Evolutionary conservation across 2,329 filamentous ascomycete species (phyloP).

Genomic region (Hypoxylon sp.): DNA sequence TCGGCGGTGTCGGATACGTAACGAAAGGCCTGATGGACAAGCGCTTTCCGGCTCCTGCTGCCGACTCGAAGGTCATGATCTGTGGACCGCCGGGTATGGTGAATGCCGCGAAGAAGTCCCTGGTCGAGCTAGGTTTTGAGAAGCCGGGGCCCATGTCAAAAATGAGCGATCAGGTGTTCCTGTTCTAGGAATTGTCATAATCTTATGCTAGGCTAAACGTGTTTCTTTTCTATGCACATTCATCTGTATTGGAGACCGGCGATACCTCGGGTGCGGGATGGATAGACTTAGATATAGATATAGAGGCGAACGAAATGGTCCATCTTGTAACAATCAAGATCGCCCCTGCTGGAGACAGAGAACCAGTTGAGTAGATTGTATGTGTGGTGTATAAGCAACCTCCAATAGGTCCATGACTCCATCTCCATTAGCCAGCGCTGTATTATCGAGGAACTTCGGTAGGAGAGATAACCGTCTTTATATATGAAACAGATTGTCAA

Average conservation of each 20-base stretch:
- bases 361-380: too few species aligned
- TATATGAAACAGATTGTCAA: too few species aligned
- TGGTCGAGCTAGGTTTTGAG: conserved; percentile 63
- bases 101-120: conserved; percentile 64
- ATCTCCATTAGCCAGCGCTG: too few species aligned
- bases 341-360: too few species aligned
- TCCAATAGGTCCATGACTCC: too few species aligned
- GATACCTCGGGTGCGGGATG: neutral
- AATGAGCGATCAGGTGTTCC: conserved; percentile 66
- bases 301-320: too few species aligned
- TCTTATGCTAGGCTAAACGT: neutral
- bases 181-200: conserved; percentile 32
- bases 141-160: conserved; percentile 62
- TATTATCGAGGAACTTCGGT: too few species aligned
- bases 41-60: conserved; percentile 59
- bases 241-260: neutral
- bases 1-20: conserved; percentile 62
- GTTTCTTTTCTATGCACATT: neutral
- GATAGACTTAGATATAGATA: neutral
- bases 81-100: conserved; percentile 73
- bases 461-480: too few species aligned
- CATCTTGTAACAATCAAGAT: too few species aligned
- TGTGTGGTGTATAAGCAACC: too few species aligned
- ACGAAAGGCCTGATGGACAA: conserved; percentile 63
- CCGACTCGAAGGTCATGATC: conserved; percentile 65